Evolutionary conservation across 2,329 filamentous ascomycete genomes (phyloP).

Genomic region (Cryphonectria naterciae): DNA sequence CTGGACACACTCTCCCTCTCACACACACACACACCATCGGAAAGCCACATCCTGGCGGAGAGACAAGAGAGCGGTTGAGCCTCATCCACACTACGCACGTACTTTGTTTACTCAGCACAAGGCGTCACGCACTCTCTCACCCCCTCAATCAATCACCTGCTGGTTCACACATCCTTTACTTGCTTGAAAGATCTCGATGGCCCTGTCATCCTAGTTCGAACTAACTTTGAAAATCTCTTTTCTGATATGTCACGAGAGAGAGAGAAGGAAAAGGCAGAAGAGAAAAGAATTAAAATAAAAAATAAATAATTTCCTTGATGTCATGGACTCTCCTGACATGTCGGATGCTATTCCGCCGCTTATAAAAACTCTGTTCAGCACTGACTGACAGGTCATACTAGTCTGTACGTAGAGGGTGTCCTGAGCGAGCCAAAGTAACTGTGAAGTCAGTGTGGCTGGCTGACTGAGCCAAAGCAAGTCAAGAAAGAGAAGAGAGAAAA

Average conservation of each 20-base stretch:
- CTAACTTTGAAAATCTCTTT: not conserved
- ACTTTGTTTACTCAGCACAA: not conserved
- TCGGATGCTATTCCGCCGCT: not conserved
- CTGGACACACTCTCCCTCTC: not conserved
- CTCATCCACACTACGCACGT: not conserved
- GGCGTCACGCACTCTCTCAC: no score
- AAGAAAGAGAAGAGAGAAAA: not conserved
- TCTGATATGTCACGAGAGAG: not conserved
- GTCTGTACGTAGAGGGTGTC: not conserved
- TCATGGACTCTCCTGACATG: not conserved
- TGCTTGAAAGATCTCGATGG: not conserved
- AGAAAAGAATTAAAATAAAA: no score
- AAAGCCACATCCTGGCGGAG: not conserved
- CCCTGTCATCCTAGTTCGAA: not conserved
- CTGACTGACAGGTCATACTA: not conserved
- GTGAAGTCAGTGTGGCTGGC: not conserved
- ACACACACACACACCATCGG: no score
- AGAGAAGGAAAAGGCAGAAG: not conserved
- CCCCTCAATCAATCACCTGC: not conserved
- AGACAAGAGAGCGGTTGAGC: not conserved
- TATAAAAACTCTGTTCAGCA: slow-evolving; percentile 2
- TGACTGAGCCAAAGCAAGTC: not conserved
- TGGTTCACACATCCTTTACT: not conserved
- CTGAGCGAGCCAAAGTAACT: not conserved
- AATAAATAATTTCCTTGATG: not conserved